phyloP scores from a whole-genome alignment of 2,329 filamentous ascomycete species.

The Hypoxylon sp. region DNA sequence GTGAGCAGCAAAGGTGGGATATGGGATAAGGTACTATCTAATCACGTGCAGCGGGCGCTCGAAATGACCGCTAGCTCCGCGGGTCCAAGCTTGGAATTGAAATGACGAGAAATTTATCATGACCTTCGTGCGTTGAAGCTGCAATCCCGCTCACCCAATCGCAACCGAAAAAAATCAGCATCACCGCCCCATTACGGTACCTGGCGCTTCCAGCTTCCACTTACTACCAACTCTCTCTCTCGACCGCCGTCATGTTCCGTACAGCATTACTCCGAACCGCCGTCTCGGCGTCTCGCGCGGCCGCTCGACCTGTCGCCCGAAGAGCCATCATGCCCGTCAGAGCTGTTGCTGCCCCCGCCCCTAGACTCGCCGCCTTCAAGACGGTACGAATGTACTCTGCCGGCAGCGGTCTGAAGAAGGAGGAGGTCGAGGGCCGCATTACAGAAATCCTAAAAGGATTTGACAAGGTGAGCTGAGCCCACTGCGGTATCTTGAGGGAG shows the following conservation, averaged over 20 bases:
- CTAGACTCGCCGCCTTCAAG: slow-evolving; percentile 69
- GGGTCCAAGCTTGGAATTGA: slow-evolving; percentile 37
- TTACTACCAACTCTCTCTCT: slow-evolving; percentile 22
- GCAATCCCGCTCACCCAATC: slow-evolving; percentile 12
- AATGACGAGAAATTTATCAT: slow-evolving; percentile 49
- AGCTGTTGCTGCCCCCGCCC: slow-evolving; percentile 65
- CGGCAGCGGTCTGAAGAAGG: slow-evolving; percentile 76
- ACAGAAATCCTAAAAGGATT: slow-evolving; percentile 93
- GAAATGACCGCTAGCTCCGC: slow-evolving; percentile 39
- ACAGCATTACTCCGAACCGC: slow-evolving; percentile 82
- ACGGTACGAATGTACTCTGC: slow-evolving; percentile 87
- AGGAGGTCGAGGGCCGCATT: slow-evolving; percentile 91
- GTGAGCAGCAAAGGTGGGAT: not conserved
- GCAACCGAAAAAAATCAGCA: slow-evolving; percentile 15
- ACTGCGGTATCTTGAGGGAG: slow-evolving; percentile 43
- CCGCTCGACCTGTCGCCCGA: slow-evolving; percentile 66
- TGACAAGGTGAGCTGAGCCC: slow-evolving; percentile 80
- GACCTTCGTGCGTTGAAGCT: slow-evolving; percentile 35
- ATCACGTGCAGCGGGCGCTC: slow-evolving; percentile 33
- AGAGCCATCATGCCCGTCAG: slow-evolving; percentile 68
- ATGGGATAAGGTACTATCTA: not conserved
- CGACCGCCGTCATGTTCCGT: slow-evolving; percentile 79
- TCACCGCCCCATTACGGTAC: slow-evolving; percentile 1
- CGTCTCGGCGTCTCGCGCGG: slow-evolving; percentile 61
- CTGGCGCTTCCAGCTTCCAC: not conserved